Conservation (phyloP, 192 early-diverging fungal species). For the Coemansia sp. region DNA sequence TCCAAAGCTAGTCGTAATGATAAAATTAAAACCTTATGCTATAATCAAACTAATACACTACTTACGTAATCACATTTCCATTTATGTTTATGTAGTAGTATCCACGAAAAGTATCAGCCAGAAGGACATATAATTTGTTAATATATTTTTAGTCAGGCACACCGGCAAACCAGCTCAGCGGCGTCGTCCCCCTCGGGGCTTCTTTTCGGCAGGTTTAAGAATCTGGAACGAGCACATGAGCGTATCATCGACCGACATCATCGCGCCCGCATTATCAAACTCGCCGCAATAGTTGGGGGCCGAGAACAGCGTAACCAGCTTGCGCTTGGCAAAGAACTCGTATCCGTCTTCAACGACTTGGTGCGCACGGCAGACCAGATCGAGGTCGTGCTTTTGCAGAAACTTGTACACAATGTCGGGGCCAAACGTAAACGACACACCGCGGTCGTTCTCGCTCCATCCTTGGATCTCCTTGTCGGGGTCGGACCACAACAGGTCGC, state of each 20-base stretch:
- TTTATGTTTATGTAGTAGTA: too few species aligned
- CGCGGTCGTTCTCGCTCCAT: conserved; percentile 85
- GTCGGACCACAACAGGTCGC: conserved; percentile 86
- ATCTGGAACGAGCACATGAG: conserved; percentile 92
- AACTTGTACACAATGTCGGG: conserved; percentile 85
- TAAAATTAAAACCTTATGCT: too few species aligned
- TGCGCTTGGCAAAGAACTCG: conserved; percentile 97
- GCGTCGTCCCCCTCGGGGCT: conserved; percentile 44
- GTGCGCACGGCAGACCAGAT: conserved; percentile 97
- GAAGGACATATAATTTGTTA: too few species aligned
- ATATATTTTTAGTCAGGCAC: background rate
- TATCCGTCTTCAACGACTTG: conserved; percentile 99
- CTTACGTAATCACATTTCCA: too few species aligned
- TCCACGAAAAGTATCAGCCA: too few species aligned
- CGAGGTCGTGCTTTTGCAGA: conserved; percentile 96
- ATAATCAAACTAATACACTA: too few species aligned
- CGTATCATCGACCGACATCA: conserved; percentile 87
- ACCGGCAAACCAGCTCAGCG: conserved; percentile 15
- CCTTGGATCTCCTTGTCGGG: conserved; percentile 88
- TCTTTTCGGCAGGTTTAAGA: conserved; percentile 88
- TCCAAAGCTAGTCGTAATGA: too few species aligned
- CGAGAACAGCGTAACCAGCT: conserved; percentile 93
- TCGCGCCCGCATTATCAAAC: conserved; percentile 84
- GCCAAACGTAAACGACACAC: conserved; percentile 86
- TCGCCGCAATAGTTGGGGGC: conserved; percentile 97